Percentiles rank a stretch among this genome's conserved stretches.
These are phyloP conservation scores for Paracamarosporium sp. DNA, from an alignment of 2,329 filamentous ascomycete species.

Conservation along the genomic window DNA sequence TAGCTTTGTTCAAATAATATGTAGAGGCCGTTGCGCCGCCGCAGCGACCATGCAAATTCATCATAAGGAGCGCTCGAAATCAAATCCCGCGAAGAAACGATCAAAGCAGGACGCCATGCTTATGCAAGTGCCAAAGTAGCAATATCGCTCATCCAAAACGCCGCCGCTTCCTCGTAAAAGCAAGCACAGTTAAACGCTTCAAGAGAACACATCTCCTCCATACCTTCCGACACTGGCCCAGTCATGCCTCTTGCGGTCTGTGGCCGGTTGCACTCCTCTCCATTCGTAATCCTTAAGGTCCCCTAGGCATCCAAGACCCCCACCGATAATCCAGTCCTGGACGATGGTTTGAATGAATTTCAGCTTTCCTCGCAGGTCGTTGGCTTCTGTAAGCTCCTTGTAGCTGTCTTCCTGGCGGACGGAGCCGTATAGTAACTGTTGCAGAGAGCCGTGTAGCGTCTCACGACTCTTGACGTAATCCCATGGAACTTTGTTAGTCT, in stretches of 20 bases:
- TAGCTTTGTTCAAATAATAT: not conserved
- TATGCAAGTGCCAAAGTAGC: slow-evolving; percentile 36
- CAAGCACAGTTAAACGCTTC: slow-evolving; percentile 21
- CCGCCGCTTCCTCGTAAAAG: slow-evolving; percentile 30
- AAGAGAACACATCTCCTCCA: slow-evolving; percentile 52
- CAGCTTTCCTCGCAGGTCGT: slow-evolving; percentile 76
- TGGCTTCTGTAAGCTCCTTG: slow-evolving; percentile 68
- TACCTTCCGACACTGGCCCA: slow-evolving; percentile 57
- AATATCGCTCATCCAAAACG: slow-evolving; percentile 36
- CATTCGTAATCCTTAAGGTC: slow-evolving; percentile 49
- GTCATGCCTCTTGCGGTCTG: slow-evolving; percentile 53
- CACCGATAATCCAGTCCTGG: slow-evolving; percentile 73
- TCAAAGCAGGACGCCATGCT: slow-evolving; percentile 31
- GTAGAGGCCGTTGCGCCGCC: slow-evolving; percentile 16
- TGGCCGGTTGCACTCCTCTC: slow-evolving; percentile 51
- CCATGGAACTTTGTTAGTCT: slow-evolving; percentile 67
- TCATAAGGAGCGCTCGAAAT: slow-evolving; percentile 33
- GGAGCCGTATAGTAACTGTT: slow-evolving; percentile 71
- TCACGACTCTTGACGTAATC: slow-evolving; percentile 73
- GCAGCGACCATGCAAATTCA: slow-evolving; percentile 19
- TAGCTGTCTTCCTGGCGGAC: slow-evolving; percentile 57
- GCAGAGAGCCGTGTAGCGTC: slow-evolving; percentile 73
- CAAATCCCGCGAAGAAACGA: slow-evolving; percentile 20
- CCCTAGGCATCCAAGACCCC: slow-evolving; percentile 66
- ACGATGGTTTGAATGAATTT: slow-evolving; percentile 73